Evolutionary conservation across 202 grass and related monocot genomes (phyloP).

Genomic region (Thinopyrum obtusiflorum): DNA sequence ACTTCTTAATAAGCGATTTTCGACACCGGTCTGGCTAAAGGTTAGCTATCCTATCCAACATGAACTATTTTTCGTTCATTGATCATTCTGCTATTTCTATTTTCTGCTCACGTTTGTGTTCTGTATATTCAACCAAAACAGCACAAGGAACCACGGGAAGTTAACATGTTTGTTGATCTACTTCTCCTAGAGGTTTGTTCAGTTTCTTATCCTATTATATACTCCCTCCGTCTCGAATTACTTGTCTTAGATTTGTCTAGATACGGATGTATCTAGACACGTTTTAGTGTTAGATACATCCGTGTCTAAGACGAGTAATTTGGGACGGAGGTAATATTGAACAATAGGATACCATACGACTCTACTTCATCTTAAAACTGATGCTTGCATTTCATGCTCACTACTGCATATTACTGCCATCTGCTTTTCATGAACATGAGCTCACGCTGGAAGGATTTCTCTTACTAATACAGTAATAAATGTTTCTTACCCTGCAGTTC

Average conservation of each 20-base stretch:
- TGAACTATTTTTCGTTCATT: conserved; percentile 11
- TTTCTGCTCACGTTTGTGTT: conserved; percentile 32
- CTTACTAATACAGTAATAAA: background rate
- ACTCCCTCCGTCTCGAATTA: too few relatives aligned
- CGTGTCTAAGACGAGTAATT: too few relatives aligned
- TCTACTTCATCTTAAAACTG: background rate
- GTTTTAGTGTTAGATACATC: too few relatives aligned
- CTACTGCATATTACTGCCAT: conserved; percentile 8
- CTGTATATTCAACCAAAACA: conserved; percentile 49
- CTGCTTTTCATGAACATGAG: conserved; percentile 9
- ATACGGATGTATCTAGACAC: too few relatives aligned
- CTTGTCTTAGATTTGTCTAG: too few relatives aligned
- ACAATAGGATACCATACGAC: background rate
- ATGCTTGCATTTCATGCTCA: conserved; percentile 9
- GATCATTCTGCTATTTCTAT: conserved; percentile 1
- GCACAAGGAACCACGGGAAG: conserved; percentile 99
- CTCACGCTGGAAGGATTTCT: background rate
- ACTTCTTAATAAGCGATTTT: conserved; percentile 93
- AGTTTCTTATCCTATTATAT: conserved; percentile 13
- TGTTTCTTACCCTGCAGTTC: conserved; percentile 54
- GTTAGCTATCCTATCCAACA: conserved; percentile 39
- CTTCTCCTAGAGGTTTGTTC: conserved; percentile 93
- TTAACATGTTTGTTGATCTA: conserved; percentile 99
- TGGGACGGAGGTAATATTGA: background rate
- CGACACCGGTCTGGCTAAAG: conserved; percentile 95